phyloP scores from a whole-genome alignment of 768 basidiomycete species.

The Mycena metata region DNA sequence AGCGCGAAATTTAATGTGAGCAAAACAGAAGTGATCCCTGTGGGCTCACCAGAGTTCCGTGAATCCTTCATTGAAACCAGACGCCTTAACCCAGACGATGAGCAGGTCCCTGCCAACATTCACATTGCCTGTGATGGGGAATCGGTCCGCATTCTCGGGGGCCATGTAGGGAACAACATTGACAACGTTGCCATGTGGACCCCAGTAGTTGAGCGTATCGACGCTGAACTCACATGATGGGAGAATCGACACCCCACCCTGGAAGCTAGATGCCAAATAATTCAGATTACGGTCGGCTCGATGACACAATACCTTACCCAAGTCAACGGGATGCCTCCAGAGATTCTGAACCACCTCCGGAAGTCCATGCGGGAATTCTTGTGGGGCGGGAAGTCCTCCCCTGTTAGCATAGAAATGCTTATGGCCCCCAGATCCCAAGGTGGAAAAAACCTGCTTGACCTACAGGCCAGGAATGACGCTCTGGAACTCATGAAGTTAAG shows the following conservation, averaged over 20 bases:
- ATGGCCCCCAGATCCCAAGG: constrained; percentile 1
- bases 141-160: constrained; percentile 49
- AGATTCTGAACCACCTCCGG: background rate
- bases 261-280: background rate
- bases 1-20: constrained; percentile 57
- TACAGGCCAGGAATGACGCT: constrained; percentile 22
- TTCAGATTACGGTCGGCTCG: no score
- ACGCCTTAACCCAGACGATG: background rate
- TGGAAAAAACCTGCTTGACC: constrained; percentile 23
- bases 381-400: constrained; percentile 2
- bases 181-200: constrained; percentile 19
- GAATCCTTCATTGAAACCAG: constrained; percentile 13
- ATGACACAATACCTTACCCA: no score
- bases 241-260: background rate
- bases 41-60: constrained; percentile 11
- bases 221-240: background rate
- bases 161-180: constrained; percentile 47
- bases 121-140: no score
- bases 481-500: constrained; percentile 23
- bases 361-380: background rate
- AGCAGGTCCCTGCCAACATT: constrained; percentile 29
- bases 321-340: no score
- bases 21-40: no score
- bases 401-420: background rate
- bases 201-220: background rate